Percentiles rank a stretch among this genome's conserved stretches.
phyloP scores from a whole-genome alignment of 2,329 filamentous ascomycete genomes.

The Colletotrichum agaves region DNA sequence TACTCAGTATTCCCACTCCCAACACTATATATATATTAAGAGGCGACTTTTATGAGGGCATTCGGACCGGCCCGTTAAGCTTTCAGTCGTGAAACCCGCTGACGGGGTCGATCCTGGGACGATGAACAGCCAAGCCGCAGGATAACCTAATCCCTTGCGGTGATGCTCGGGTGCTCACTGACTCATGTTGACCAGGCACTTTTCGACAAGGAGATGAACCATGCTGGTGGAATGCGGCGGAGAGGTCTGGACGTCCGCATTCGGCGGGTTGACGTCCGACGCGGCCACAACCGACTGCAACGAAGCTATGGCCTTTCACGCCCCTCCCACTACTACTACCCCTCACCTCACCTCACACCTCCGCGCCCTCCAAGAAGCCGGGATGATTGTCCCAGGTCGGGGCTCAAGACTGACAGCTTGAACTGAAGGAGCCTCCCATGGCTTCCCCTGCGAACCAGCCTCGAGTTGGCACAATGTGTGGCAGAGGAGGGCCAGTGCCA shows the following conservation, averaged over 20 bases:
- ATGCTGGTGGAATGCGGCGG: constrained; percentile 2
- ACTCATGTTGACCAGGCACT: constrained; percentile 2
- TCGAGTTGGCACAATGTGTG: background rate
- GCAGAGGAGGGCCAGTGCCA: constrained; percentile 3
- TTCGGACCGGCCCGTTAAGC: constrained; percentile 34
- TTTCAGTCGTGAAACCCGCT: constrained; percentile 16
- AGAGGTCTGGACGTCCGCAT: background rate
- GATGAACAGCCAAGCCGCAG: constrained; percentile 16
- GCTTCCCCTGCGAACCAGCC: background rate
- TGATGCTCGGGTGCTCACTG: background rate
- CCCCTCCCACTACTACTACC: background rate
- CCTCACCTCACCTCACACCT: background rate
- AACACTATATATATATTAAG: background rate
- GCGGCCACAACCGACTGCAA: constrained; percentile 2
- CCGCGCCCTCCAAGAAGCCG: background rate
- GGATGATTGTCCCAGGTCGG: constrained; percentile 11
- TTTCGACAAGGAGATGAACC: constrained; percentile 23
- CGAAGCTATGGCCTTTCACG: constrained; percentile 2
- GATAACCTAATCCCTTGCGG: constrained; percentile 1
- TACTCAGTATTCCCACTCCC: background rate
- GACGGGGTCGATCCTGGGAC: background rate
- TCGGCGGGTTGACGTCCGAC: background rate
- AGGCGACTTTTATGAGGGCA: constrained; percentile 10
- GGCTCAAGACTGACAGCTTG: constrained; percentile 17
- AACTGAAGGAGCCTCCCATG: constrained; percentile 6